Conservation (phyloP, 1,284 basidiomycete species). For the Leccinum fallax region DNA sequence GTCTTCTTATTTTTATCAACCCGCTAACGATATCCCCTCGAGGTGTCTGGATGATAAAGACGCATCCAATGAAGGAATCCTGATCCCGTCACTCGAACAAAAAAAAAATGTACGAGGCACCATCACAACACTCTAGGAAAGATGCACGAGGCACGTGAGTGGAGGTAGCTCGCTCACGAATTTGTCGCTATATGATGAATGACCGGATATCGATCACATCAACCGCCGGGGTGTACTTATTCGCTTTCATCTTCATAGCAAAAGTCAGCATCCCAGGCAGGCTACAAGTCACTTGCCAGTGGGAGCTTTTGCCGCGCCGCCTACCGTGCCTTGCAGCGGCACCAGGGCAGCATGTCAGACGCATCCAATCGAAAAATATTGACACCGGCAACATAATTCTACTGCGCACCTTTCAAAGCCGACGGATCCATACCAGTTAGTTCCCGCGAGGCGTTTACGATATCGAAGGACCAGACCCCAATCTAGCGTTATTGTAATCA, state of each 20-base stretch:
- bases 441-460: constrained; percentile 15
- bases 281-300: background rate
- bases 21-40: background rate
- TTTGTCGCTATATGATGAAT: background rate
- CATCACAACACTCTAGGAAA: background rate
- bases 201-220: background rate
- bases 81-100: background rate
- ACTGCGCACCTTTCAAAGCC: background rate
- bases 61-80: background rate
- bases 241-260: background rate
- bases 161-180: background rate
- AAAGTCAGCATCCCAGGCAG: background rate
- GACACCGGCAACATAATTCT: background rate
- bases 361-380: background rate
- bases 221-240: background rate
- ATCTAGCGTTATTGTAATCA: background rate
- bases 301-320: background rate
- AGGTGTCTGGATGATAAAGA: background rate
- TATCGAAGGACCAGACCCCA: background rate
- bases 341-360: background rate
- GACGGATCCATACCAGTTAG: background rate
- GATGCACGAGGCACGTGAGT: background rate
- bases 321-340: background rate
- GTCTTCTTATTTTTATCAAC: background rate
- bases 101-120: background rate